Conservation (phyloP, 768 basidiomycete genomes). For the Kwoniella dejecticola region DNA sequence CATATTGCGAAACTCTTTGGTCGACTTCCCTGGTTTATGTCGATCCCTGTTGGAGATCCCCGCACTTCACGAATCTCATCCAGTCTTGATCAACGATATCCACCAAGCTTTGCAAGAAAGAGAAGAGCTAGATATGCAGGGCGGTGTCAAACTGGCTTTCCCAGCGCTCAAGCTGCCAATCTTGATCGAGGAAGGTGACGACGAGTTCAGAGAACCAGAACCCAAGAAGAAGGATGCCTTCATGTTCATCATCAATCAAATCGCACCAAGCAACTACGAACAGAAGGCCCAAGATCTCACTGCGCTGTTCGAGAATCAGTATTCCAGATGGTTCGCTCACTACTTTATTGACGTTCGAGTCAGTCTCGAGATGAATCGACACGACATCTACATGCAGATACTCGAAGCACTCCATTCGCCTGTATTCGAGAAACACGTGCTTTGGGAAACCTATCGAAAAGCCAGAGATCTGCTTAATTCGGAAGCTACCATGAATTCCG, state of each 20-base stretch:
- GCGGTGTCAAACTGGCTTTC: conserved; percentile 50
- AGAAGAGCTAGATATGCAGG: conserved; percentile 58
- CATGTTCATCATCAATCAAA: conserved; percentile 96
- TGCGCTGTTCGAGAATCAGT: conserved; percentile 75
- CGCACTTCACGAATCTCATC: conserved; percentile 78
- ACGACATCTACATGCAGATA: conserved; percentile 89
- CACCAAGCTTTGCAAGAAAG: conserved; percentile 66
- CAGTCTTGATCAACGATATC: conserved; percentile 73
- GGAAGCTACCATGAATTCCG: conserved; percentile 82
- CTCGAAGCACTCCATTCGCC: conserved; percentile 77
- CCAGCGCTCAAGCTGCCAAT: conserved; percentile 46
- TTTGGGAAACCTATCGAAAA: conserved; percentile 93
- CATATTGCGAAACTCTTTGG: conserved; percentile 80
- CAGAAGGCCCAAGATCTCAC: conserved; percentile 82
- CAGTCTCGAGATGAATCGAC: conserved; percentile 95
- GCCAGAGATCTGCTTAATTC: conserved; percentile 83
- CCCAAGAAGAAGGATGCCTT: conserved; percentile 91
- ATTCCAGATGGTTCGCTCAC: conserved; percentile 94
- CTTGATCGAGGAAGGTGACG: conserved; percentile 58
- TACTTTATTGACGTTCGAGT: conserved; percentile 96
- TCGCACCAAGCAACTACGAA: conserved; percentile 91
- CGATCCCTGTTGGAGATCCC: conserved; percentile 84
- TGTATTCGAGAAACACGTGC: conserved; percentile 69
- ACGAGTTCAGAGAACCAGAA: conserved; percentile 67
- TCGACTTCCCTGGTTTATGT: conserved; percentile 91